These are phyloP conservation scores for Fusarium nodosum DNA, from an alignment of 2,329 filamentous ascomycete species.

Conservation along the genomic window DNA sequence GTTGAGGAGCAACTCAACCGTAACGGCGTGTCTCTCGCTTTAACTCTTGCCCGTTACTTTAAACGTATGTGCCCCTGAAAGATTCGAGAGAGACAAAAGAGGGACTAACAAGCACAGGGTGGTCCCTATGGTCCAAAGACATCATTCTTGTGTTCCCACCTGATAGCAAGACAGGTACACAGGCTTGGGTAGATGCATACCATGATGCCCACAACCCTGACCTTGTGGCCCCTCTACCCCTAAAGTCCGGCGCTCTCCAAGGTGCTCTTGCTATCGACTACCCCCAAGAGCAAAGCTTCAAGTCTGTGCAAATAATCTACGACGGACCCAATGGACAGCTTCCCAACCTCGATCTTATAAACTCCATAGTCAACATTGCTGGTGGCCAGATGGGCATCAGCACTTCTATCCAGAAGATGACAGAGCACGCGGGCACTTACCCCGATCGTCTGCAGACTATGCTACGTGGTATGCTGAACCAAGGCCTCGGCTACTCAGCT, in stretches of 20 bases:
- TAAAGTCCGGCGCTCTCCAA: slow-evolving; percentile 94
- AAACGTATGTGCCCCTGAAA: slow-evolving; percentile 69
- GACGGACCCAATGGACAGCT: slow-evolving; percentile 96
- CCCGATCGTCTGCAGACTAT: slow-evolving; percentile 86
- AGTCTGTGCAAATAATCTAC: slow-evolving; percentile 91
- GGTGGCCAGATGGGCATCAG: slow-evolving; percentile 92
- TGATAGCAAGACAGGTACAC: slow-evolving; percentile 89
- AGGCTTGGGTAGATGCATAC: slow-evolving; percentile 98
- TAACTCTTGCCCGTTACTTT: slow-evolving; percentile 94
- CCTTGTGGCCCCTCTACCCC: slow-evolving; percentile 79
- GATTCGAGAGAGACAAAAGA: neutral
- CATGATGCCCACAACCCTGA: slow-evolving; percentile 85
- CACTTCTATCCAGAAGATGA: slow-evolving; percentile 88
- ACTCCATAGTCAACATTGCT: slow-evolving; percentile 90
- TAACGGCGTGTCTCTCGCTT: slow-evolving; percentile 86
- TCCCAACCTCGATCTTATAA: slow-evolving; percentile 95
- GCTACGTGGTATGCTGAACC: slow-evolving; percentile 91
- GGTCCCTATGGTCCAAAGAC: slow-evolving; percentile 99
- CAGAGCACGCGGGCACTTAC: slow-evolving; percentile 84
- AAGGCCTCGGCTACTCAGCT: slow-evolving; percentile 88
- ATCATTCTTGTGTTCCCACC: slow-evolving; percentile 92
- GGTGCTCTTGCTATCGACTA: slow-evolving; percentile 96
- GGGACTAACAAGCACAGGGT: slow-evolving; percentile 65
- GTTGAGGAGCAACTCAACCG: slow-evolving; percentile 83
- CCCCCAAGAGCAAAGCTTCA: slow-evolving; percentile 84